Evolutionary conservation across 345 rosid genomes (phyloP).

Genomic region (Noccaea bulbosa): DNA sequence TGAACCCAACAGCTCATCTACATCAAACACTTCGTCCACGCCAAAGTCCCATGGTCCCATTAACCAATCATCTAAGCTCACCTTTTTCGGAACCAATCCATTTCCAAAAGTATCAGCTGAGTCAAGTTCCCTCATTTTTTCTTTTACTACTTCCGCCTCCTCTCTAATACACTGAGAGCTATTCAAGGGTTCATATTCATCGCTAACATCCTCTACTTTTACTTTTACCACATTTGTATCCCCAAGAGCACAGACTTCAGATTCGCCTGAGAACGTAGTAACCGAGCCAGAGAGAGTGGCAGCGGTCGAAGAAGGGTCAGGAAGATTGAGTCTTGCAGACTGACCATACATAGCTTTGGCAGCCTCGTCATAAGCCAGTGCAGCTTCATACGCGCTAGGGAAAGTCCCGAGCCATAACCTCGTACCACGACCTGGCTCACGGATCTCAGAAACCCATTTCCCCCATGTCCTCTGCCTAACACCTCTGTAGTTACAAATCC

Average conservation of each 20-base stretch:
- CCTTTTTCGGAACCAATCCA: slow-evolving; percentile 27
- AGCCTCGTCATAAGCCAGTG: slow-evolving; percentile 84
- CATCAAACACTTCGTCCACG: slow-evolving; percentile 59
- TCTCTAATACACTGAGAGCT: slow-evolving; percentile 21
- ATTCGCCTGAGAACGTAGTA: slow-evolving; percentile 39
- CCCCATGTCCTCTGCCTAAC: slow-evolving; percentile 96
- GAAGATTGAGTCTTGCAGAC: slow-evolving; percentile 63
- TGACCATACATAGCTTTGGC: slow-evolving; percentile 73
- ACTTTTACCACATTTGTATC: slow-evolving; percentile 30
- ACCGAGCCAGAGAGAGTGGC: slow-evolving; percentile 44
- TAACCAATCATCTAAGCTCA: slow-evolving; percentile 4
- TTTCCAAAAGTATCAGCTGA: slow-evolving; percentile 12
- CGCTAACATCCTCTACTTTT: slow-evolving; percentile 34
- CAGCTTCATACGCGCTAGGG: slow-evolving; percentile 68
- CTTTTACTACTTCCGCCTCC: slow-evolving; percentile 26
- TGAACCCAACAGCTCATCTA: slow-evolving; percentile 56
- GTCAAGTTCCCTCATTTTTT: not conserved
- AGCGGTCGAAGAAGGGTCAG: slow-evolving; percentile 40
- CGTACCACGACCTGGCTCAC: slow-evolving; percentile 65
- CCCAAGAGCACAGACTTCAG: slow-evolving; percentile 53
- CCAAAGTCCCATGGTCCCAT: slow-evolving; percentile 31
- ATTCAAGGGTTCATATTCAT: slow-evolving; percentile 26
- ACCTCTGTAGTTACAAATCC: slow-evolving; percentile 61
- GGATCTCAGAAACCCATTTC: slow-evolving; percentile 93
- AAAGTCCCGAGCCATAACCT: slow-evolving; percentile 93